Conservation (phyloP, 2,329 filamentous ascomycete species). For the Aureobasidium lini region DNA sequence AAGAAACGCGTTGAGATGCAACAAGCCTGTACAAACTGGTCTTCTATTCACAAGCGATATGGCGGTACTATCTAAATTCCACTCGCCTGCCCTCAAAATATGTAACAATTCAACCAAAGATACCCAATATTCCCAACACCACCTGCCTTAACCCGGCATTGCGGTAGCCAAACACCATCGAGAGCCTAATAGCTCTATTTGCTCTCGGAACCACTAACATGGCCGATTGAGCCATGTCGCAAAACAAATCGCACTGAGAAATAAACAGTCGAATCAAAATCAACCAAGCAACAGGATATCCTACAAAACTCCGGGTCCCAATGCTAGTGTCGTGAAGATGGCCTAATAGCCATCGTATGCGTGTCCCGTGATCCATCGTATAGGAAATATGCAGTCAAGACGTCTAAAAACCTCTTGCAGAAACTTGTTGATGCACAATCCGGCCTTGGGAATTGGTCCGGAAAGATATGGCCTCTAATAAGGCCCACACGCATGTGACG, state of each 20-base stretch:
- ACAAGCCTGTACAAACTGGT: neutral
- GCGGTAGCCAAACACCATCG: constrained; percentile 9
- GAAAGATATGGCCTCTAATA: constrained; percentile 20
- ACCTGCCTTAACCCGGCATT: neutral
- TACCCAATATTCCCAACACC: neutral
- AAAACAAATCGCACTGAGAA: neutral
- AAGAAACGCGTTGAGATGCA: neutral
- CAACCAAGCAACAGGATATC: neutral
- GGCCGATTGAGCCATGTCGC: constrained; percentile 11
- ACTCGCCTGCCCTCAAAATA: neutral
- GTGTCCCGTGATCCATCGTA: constrained; percentile 13
- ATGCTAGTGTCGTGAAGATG: constrained; percentile 13
- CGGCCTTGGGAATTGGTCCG: neutral
- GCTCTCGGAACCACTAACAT: constrained; percentile 6
- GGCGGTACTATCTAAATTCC: neutral
- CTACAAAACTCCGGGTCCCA: constrained; percentile 9
- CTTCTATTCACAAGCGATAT: neutral
- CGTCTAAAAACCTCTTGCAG: constrained; percentile 12
- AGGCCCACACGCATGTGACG: constrained; percentile 17
- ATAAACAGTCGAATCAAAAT: neutral
- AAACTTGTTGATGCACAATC: constrained; percentile 12
- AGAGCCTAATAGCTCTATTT: constrained; percentile 10
- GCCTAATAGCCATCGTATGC: constrained; percentile 14
- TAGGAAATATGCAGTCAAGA: constrained; percentile 2
- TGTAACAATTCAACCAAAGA: neutral